Evolutionary conservation across 129 eudicot genomes (phyloP).

Genomic region (Heracleum sosnowskyi): DNA sequence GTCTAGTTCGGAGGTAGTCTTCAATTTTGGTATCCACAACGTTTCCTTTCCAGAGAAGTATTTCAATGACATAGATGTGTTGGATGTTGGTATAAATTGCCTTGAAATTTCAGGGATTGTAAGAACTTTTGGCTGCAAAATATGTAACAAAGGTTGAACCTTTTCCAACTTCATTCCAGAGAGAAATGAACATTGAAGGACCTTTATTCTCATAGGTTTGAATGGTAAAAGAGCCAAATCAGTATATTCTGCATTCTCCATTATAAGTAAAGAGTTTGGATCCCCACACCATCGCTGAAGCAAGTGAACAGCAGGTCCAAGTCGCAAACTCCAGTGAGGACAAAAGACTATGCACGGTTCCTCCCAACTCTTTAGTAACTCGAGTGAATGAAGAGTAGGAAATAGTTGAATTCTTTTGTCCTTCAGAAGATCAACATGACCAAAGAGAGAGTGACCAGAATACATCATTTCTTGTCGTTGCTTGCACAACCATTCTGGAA

Average conservation of each 20-base stretch:
- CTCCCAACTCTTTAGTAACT: slow-evolving; percentile 66
- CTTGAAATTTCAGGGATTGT: slow-evolving; percentile 58
- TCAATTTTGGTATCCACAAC: slow-evolving; percentile 35
- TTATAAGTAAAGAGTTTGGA: slow-evolving; percentile 60
- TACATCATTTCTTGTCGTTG: slow-evolving; percentile 72
- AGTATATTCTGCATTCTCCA: slow-evolving; percentile 64
- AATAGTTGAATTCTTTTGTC: slow-evolving; percentile 59
- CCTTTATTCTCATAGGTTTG: slow-evolving; percentile 83
- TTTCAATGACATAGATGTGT: slow-evolving; percentile 25
- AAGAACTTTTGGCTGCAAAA: slow-evolving; percentile 55
- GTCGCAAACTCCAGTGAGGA: slow-evolving; percentile 94
- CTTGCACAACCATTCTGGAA: slow-evolving; percentile 87
- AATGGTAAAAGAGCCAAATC: slow-evolving; percentile 74
- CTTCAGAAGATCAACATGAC: slow-evolving; percentile 57
- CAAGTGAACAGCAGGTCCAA: slow-evolving; percentile 85
- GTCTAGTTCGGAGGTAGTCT: slow-evolving; percentile 30
- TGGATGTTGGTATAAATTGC: slow-evolving; percentile 18
- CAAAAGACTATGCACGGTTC: slow-evolving; percentile 90
- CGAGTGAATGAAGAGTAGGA: slow-evolving; percentile 52
- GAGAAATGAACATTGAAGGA: slow-evolving; percentile 78
- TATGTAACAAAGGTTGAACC: slow-evolving; percentile 47
- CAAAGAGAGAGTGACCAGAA: slow-evolving; percentile 61
- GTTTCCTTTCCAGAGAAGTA: slow-evolving; percentile 43
- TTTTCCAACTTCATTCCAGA: slow-evolving; percentile 59
- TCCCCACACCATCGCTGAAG: slow-evolving; percentile 71